Conservation (phyloP, 2,329 filamentous ascomycete genomes). For the Aureobasidium zeae region DNA sequence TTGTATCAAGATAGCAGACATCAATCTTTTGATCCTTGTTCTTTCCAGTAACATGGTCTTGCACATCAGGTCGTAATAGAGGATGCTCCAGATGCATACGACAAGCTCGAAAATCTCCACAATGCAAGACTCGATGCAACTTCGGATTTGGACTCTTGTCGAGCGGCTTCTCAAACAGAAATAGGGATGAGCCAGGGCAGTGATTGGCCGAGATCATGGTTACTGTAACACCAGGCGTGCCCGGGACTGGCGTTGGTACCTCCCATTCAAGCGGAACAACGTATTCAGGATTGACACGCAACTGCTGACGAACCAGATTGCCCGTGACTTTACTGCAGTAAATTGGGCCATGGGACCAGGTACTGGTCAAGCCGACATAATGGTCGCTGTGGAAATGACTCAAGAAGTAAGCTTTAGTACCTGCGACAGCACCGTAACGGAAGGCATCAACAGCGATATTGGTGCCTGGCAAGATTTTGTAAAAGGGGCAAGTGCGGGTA, state of each 20-base stretch:
- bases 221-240: constrained; percentile 71
- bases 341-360: constrained; percentile 87
- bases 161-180: constrained; percentile 75
- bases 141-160: constrained; percentile 51
- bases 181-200: constrained; percentile 88
- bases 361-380: constrained; percentile 81
- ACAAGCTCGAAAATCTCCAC: constrained; percentile 90
- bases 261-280: constrained; percentile 83
- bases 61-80: constrained; percentile 63
- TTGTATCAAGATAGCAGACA: constrained; percentile 93
- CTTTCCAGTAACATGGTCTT: constrained; percentile 63
- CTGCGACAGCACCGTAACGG: constrained; percentile 84
- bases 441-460: constrained; percentile 94
- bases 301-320: constrained; percentile 76
- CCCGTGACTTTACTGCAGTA: constrained; percentile 92
- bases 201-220: constrained; percentile 97
- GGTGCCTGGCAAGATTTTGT: constrained; percentile 93
- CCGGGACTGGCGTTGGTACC: constrained; percentile 64
- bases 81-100: constrained; percentile 75
- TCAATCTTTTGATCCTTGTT: constrained; percentile 78
- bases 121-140: constrained; percentile 77
- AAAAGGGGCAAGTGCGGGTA: constrained; percentile 88
- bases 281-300: constrained; percentile 78
- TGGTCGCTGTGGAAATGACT: constrained; percentile 98
- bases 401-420: constrained; percentile 88